Base-by-base conservation (phyloP, 2,329 filamentous ascomycete species). In the Aureobasidium sp. region DNA sequence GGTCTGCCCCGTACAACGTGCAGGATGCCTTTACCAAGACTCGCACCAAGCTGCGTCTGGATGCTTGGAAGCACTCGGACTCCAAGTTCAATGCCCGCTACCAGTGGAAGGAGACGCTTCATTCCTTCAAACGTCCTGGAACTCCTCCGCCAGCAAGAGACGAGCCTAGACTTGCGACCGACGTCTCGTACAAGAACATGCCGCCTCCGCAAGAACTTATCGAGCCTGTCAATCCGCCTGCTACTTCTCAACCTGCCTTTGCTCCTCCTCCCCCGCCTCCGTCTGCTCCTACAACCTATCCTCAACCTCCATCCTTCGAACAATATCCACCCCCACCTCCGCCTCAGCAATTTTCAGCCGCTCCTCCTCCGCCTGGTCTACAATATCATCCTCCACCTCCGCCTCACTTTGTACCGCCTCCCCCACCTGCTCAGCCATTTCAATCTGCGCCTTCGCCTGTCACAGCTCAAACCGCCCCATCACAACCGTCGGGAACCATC, bases 1-100 rank as follows among this genome's bases (percentile, higher is more conserved):
- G 91, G 91, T 89, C 96, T 72, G 91, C 95, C 72, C 84, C 94
- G 27, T 97, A 96, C 72, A 92, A 96, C 70, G 90, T 91, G 0
- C 80, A 87, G 12, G 80, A 89, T 42, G 91, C 92, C 9, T 60
- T 60, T 11, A 51, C 37, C 14, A 60, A 60, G 45, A 60, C 57
- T 17, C 57, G 57, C 17, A 60, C 57, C n/a, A 60, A 60, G 36
- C 95, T 90, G 44, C 91, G 87, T 67, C 89, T 93, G 55, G 88
- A 92, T 61, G 89, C 93, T 70, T 97, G 94, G 71, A 83, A 89
- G 64, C 81, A 86, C 64, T 94, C 90, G 70, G 90, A 95, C 63
- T 91, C 96, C 75, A 88, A 90, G 71, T 84, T 92, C 63, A 79
- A 83, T 20, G 91, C 95, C 71, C 83, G 91, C 3, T 82, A 84